These are phyloP conservation scores for Mucor piriformis DNA, from an alignment of 371 early-diverging fungal species.

Conservation along the genomic window DNA sequence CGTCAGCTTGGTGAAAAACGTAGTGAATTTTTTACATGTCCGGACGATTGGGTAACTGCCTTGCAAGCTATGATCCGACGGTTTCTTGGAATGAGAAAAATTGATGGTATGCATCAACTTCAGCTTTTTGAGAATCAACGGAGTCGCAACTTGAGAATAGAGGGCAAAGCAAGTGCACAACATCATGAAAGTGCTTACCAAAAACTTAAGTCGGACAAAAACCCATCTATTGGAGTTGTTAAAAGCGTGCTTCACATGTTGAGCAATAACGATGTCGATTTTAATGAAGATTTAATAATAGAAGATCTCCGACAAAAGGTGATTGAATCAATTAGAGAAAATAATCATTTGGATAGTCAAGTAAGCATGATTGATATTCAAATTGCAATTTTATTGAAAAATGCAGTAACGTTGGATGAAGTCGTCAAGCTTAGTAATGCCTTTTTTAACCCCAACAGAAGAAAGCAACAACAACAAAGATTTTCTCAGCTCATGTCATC, in stretches of 20 bases:
- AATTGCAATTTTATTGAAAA: slow-evolving; percentile 95
- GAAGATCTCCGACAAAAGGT: slow-evolving; percentile 88
- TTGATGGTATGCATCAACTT: slow-evolving; percentile 5
- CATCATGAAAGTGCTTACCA: slow-evolving; percentile 23
- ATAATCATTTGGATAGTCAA: slow-evolving; percentile 80
- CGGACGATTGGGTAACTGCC: slow-evolving; percentile 28
- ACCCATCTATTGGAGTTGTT: slow-evolving; percentile 81
- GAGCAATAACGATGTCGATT: slow-evolving; percentile 91
- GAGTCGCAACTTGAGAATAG: background rate
- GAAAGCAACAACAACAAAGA: slow-evolving; percentile 53
- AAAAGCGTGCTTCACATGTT: slow-evolving; percentile 90
- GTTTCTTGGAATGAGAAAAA: slow-evolving; percentile 11
- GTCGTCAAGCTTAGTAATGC: slow-evolving; percentile 73
- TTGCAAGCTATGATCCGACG: slow-evolving; percentile 23
- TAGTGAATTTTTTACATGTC: slow-evolving; percentile 12
- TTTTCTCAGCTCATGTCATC: slow-evolving; percentile 45
- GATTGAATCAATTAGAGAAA: slow-evolving; percentile 89
- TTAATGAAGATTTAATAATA: slow-evolving; percentile 88
- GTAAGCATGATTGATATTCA: slow-evolving; percentile 94
- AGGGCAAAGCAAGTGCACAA: slow-evolving; percentile 12
- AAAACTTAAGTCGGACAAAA: slow-evolving; percentile 56
- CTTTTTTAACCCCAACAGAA: slow-evolving; percentile 43
- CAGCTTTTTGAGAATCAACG: background rate
- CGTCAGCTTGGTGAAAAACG: slow-evolving; percentile 25
- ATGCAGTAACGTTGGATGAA: slow-evolving; percentile 94